A percentile compares a stretch with the other conserved stretches of the same genome.
Conservation (phyloP, 208 protist species). For the Acanthamoeba pearcei region DNA sequence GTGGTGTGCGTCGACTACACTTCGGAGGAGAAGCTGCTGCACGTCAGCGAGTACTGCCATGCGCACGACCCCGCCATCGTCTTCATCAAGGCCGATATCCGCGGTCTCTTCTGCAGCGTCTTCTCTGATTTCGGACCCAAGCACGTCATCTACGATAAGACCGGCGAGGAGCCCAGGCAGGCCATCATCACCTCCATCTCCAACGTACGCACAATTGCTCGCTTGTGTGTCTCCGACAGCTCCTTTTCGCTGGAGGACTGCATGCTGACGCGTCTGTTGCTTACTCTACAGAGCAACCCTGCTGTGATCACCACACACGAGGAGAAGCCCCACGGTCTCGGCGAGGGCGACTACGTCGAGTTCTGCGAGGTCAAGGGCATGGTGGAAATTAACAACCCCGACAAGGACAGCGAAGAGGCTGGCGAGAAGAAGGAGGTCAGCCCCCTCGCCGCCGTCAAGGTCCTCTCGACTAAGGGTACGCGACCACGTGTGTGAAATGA, state of each 20-base stretch:
- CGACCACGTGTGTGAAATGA: not conserved
- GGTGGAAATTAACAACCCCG: slow-evolving; percentile 77
- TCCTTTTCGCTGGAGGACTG: slow-evolving; percentile 86
- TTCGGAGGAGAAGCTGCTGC: slow-evolving; percentile 78
- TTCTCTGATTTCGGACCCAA: slow-evolving; percentile 92
- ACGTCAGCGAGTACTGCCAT: slow-evolving; percentile 84
- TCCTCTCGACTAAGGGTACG: slow-evolving; percentile 62
- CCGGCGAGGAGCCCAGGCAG: slow-evolving; percentile 89
- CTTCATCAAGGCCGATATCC: slow-evolving; percentile 86
- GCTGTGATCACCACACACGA: slow-evolving; percentile 73
- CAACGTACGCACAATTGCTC: not conserved
- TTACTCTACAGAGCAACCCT: slow-evolving; percentile 35
- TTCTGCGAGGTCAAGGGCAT: slow-evolving; percentile 87
- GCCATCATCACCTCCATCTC: slow-evolving; percentile 88
- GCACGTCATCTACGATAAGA: slow-evolving; percentile 88
- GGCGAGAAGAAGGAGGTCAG: slow-evolving; percentile 2
- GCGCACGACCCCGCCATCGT: slow-evolving; percentile 68
- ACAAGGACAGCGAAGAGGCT: slow-evolving; percentile 10
- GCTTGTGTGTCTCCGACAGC: slow-evolving; percentile 83
- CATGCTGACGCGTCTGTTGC: not conserved
- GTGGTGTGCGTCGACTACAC: slow-evolving; percentile 47
- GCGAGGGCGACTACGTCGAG: slow-evolving; percentile 90
- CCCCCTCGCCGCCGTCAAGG: slow-evolving; percentile 67
- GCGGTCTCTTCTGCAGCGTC: slow-evolving; percentile 87
- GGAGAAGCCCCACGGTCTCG: slow-evolving; percentile 70